Evolutionary conservation across 2,329 filamentous ascomycete species (phyloP).

Genomic region (Xylaria sp.): DNA sequence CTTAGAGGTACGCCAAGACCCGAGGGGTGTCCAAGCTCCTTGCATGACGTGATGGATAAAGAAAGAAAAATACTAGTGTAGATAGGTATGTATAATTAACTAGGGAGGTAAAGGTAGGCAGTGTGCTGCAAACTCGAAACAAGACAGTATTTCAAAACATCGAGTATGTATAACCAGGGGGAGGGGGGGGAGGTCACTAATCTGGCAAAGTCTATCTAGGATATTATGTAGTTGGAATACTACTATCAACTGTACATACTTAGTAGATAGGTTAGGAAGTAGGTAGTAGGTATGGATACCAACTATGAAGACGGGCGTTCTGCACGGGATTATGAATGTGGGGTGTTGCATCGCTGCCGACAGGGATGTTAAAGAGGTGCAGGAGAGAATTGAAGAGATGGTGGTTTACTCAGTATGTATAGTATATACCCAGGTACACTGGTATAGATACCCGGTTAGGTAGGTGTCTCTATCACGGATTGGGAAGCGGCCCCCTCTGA

Average conservation of each 20-base stretch:
- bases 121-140: not conserved
- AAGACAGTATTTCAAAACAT: slow-evolving; percentile 13
- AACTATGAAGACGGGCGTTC: not conserved
- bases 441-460: slow-evolving; percentile 14
- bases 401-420: not conserved
- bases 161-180: not conserved
- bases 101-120: too few species aligned
- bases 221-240: too few species aligned
- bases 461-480: slow-evolving; percentile 4
- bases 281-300: not conserved
- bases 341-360: slow-evolving; percentile 26
- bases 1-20: slow-evolving; percentile 28
- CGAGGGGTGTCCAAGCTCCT: slow-evolving; percentile 19
- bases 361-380: not conserved
- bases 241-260: too few species aligned
- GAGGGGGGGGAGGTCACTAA: too few species aligned
- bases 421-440: too few species aligned
- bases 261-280: not conserved
- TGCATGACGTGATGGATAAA: slow-evolving; percentile 26
- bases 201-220: too few species aligned
- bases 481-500: slow-evolving; percentile 9
- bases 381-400: not conserved
- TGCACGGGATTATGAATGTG: slow-evolving; percentile 16
- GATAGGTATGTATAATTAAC: too few species aligned
- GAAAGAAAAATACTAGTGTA: too few species aligned